Conservation (phyloP, 1,284 basidiomycete genomes). For the Ganoderma meredithae region DNA sequence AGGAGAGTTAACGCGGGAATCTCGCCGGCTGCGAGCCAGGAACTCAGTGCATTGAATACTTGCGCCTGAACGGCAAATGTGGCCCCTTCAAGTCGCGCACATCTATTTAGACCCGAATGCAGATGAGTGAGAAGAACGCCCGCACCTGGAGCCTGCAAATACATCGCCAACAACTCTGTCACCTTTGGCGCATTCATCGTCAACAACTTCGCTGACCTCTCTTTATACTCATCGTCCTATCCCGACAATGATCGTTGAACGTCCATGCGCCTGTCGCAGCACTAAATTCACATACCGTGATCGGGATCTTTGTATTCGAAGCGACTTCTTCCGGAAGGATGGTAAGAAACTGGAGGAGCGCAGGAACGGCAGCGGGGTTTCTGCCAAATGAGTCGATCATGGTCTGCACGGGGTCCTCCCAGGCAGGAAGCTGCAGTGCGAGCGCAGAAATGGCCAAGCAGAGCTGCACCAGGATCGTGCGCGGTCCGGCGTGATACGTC, state of each 20-base stretch:
- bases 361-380: slow-evolving; percentile 84
- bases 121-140: slow-evolving; percentile 1
- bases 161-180: slow-evolving; percentile 85
- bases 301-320: slow-evolving; percentile 87
- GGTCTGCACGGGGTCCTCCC: slow-evolving; percentile 82
- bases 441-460: slow-evolving; percentile 91
- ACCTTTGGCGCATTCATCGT: slow-evolving; percentile 79
- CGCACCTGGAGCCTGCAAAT: slow-evolving; percentile 88
- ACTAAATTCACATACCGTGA: slow-evolving; percentile 72
- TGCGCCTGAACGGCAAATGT: slow-evolving; percentile 85
- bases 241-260: neutral
- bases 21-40: slow-evolving; percentile 93
- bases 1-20: slow-evolving; percentile 72
- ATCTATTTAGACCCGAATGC: slow-evolving; percentile 13
- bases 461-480: slow-evolving; percentile 89
- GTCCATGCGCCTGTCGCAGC: neutral
- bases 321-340: slow-evolving; percentile 92
- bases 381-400: slow-evolving; percentile 90
- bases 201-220: slow-evolving; percentile 72
- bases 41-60: slow-evolving; percentile 87
- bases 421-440: slow-evolving; percentile 91
- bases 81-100: slow-evolving; percentile 64
- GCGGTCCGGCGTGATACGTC: slow-evolving; percentile 77
- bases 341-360: slow-evolving; percentile 90
- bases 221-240: slow-evolving; percentile 83